phyloP scores from a whole-genome alignment of 1,284 basidiomycete genomes.

The Rhodotorula sp. region DNA sequence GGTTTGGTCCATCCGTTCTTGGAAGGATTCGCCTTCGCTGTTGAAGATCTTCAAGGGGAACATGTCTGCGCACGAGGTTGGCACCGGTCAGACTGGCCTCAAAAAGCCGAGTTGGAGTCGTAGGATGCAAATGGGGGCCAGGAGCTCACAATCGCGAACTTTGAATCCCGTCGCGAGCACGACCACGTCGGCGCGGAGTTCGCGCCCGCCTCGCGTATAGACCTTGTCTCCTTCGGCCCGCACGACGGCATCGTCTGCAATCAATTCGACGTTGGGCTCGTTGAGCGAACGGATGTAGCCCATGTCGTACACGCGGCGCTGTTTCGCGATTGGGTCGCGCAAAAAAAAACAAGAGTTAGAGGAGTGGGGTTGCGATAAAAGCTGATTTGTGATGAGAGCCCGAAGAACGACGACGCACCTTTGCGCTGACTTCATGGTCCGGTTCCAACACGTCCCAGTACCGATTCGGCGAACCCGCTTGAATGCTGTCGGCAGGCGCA shows the following conservation, averaged over 20 bases:
- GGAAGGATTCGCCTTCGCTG: conserved; percentile 28
- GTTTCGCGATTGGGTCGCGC: background rate
- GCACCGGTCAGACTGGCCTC: background rate
- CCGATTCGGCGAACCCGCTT: conserved; percentile 24
- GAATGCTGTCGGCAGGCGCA: conserved; percentile 9
- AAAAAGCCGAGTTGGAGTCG: background rate
- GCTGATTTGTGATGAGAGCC: background rate
- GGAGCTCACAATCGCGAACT: conserved; percentile 31
- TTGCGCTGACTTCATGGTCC: conserved; percentile 39
- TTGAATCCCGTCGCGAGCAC: conserved; percentile 37
- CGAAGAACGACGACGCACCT: conserved; percentile 1
- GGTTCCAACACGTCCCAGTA: conserved; percentile 37
- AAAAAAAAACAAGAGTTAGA: background rate
- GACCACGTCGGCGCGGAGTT: conserved; percentile 34
- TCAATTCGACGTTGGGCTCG: conserved; percentile 27
- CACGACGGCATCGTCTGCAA: conserved; percentile 33
- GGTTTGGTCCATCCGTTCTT: conserved; percentile 21
- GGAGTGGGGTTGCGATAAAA: background rate
- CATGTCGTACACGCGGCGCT: conserved; percentile 37
- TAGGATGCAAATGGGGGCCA: background rate
- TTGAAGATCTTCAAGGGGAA: conserved; percentile 39
- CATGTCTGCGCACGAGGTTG: conserved; percentile 8
- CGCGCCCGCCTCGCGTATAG: conserved; percentile 24
- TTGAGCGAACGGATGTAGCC: conserved; percentile 30
- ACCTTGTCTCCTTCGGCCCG: conserved; percentile 21